These are phyloP conservation scores for Diaporthe helianthi DNA, from an alignment of 2,329 filamentous ascomycete genomes.

Conservation along the genomic window DNA sequence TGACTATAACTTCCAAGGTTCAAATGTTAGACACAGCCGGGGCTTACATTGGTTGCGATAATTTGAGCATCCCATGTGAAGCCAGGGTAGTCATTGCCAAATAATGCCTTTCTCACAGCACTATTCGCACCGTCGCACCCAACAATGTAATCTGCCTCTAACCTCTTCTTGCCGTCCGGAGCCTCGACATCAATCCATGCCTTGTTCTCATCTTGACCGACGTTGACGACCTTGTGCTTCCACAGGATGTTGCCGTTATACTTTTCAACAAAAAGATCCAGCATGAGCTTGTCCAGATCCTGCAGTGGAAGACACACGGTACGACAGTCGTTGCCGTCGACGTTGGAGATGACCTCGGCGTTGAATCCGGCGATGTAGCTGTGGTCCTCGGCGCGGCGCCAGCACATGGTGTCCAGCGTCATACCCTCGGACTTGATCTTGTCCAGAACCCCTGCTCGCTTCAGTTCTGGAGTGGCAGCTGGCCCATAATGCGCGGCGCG, in stretches of 20 bases:
- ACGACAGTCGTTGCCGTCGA: slow-evolving; percentile 49
- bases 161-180: slow-evolving; percentile 44
- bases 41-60: slow-evolving; percentile 65
- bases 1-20: too few species aligned
- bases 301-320: slow-evolving; percentile 51
- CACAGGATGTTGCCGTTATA: slow-evolving; percentile 49
- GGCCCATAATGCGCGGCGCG: slow-evolving; percentile 69
- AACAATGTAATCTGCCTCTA: slow-evolving; percentile 60
- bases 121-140: slow-evolving; percentile 64
- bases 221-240: slow-evolving; percentile 53
- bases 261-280: slow-evolving; percentile 47
- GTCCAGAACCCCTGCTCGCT: slow-evolving; percentile 64
- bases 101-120: slow-evolving; percentile 55
- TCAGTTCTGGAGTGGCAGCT: slow-evolving; percentile 63
- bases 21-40: too few species aligned
- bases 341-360: slow-evolving; percentile 43
- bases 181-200: slow-evolving; percentile 55
- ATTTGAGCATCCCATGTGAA: slow-evolving; percentile 67
- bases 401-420: slow-evolving; percentile 48
- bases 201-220: slow-evolving; percentile 53
- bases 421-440: slow-evolving; percentile 48
- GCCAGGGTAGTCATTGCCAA: slow-evolving; percentile 64
- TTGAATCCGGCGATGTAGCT: slow-evolving; percentile 48
- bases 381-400: slow-evolving; percentile 48
- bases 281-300: slow-evolving; percentile 52